Conservation (phyloP, 2,329 filamentous ascomycete genomes). For the Neofusicoccum ribis region DNA sequence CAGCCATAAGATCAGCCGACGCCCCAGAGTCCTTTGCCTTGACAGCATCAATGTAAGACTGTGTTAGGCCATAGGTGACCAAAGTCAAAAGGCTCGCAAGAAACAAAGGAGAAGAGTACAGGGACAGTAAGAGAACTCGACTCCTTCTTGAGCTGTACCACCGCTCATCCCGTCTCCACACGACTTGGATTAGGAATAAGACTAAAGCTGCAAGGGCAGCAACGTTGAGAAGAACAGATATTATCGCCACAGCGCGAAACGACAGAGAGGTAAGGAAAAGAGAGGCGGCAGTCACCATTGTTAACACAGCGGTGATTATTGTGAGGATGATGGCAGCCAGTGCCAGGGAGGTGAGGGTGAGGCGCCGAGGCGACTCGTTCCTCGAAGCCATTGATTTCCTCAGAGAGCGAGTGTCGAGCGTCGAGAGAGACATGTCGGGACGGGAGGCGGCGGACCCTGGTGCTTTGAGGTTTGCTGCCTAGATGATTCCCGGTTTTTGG, state of each 20-base stretch:
- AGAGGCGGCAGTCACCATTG: conserved; percentile 38
- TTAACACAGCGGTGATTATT: conserved; percentile 35
- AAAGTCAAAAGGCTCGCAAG: conserved; percentile 21
- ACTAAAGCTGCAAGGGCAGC: conserved; percentile 25
- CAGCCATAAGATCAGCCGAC: conserved; percentile 32
- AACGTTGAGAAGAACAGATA: conserved; percentile 33
- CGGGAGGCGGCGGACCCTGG: not conserved
- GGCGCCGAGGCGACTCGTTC: not conserved
- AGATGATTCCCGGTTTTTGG: not conserved
- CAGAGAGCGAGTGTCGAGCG: conserved; percentile 17
- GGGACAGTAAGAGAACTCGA: conserved; percentile 25
- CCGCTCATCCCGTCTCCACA: conserved; percentile 23
- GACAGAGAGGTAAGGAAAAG: conserved; percentile 29
- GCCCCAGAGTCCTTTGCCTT: not conserved
- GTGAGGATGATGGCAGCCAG: conserved; percentile 34
- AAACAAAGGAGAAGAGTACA: conserved; percentile 28
- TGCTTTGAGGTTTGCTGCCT: not conserved
- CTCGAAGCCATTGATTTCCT: conserved; percentile 4
- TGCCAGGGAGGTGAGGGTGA: conserved; percentile 28
- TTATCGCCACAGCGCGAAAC: conserved; percentile 30
- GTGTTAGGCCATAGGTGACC: conserved; percentile 12
- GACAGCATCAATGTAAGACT: conserved; percentile 20
- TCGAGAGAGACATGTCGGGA: conserved; percentile 10
- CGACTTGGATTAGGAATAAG: conserved; percentile 25
- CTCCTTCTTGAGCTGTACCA: conserved; percentile 18